A percentile compares a stretch with the other conserved stretches of the same genome.
phyloP scores from a whole-genome alignment of 306 rosid genomes.

The Inga laurina region DNA sequence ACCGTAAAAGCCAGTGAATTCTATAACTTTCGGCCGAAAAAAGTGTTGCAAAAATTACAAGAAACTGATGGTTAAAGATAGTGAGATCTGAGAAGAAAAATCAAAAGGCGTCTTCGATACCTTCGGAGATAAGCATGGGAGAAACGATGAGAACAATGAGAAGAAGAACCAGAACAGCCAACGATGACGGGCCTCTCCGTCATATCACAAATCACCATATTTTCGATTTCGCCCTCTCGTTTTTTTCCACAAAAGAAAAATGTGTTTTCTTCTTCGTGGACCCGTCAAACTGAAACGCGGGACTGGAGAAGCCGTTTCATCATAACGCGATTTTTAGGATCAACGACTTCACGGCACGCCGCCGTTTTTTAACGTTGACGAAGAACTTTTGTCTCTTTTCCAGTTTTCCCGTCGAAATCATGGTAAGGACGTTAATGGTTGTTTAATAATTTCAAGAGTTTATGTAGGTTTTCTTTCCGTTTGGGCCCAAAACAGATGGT shows the following conservation, averaged over 20 bases:
- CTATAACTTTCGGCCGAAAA: background rate
- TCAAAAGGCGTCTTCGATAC: background rate
- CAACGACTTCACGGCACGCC: background rate
- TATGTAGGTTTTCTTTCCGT: no score
- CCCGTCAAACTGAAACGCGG: background rate
- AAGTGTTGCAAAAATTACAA: background rate
- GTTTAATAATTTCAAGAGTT: no score
- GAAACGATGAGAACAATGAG: background rate
- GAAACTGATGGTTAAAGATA: background rate
- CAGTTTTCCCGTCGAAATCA: no score
- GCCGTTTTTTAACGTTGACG: background rate
- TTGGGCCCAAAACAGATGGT: no score
- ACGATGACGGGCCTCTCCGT: background rate
- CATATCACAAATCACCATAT: background rate
- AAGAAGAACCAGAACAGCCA: background rate
- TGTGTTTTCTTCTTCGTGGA: background rate
- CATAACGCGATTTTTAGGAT: background rate
- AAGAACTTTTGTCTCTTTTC: no score
- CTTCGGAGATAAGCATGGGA: background rate
- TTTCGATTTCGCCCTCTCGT: background rate
- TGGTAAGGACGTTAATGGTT: no score
- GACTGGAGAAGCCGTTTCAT: background rate
- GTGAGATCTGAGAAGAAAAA: background rate
- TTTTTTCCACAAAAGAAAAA: background rate
- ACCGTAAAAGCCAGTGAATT: background rate